Base-by-base conservation (phyloP, 129 eudicot species). In the Flaveria ramosissima region DNA sequence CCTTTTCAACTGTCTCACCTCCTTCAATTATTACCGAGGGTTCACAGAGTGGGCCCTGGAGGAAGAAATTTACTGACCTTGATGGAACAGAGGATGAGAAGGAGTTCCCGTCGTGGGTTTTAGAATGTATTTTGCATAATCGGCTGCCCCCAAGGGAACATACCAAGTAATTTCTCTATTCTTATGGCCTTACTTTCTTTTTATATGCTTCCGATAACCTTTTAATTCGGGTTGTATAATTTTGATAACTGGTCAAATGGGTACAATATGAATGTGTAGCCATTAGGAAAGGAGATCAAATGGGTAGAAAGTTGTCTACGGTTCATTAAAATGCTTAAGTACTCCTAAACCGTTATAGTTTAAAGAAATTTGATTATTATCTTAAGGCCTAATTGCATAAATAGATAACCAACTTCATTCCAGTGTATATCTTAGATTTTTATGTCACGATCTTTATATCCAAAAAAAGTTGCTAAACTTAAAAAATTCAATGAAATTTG, bases 21-120 rank as follows among this genome's bases (percentile, higher is more conserved):
- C 97, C 98, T 73, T 93, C 98, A 32, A 82, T 90, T 75, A 86
- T 93, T 51, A 93, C 98, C 2, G 98, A 93, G 85, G 97, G 98
- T 53, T 83, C 97, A 52, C 96, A 87, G 39, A 84, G 90, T 81
- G 98, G 98, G 27, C 96, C 91, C 9, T 93, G 98, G 98, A 88
- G 98, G 63, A 93, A 93, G 84, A 93, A 87, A 78, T 78, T 85
- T 67, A 93, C 97, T 3, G 87, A 85, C 19, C 72, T 93, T 21
- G 91, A 87, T 84, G 97, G 98, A 77, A 88, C 88, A 9, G 97
- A 93, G 80, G 98, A 93, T 78, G 98, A 93, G 81, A 90, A 92
- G 75, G 95, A 93, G 69, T 88, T 93, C 43, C 98, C 98, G 0
- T 84, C 82, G 87, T 93, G 98, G 98, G 89, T 88, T 83, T 75